Evolutionary conservation across 116 monocot genomes (phyloP).

Genomic region (Phalaenopsis hybrid): DNA sequence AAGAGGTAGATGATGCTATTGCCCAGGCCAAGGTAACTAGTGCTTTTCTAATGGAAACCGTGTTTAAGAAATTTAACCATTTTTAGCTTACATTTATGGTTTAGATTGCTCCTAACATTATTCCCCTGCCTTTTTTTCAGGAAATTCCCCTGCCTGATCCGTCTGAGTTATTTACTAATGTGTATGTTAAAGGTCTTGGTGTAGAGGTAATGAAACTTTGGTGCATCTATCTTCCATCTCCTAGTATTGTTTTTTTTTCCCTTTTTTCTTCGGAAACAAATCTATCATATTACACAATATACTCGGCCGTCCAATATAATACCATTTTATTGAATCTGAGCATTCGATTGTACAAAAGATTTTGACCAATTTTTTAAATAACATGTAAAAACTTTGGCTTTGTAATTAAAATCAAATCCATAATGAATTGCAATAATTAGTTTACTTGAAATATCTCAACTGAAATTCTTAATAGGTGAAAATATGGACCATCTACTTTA

Average conservation of each 20-base stretch:
- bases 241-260: background rate
- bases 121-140: constrained; percentile 20
- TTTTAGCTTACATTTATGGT: background rate
- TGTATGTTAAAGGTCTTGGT: constrained; percentile 53
- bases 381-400: no score
- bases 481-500: no score
- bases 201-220: constrained; percentile 10
- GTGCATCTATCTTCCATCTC: background rate
- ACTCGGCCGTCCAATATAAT: no score
- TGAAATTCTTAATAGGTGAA: no score
- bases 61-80: background rate
- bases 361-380: no score
- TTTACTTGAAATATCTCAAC: no score
- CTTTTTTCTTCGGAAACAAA: no score
- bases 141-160: constrained; percentile 85
- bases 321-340: no score
- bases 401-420: no score
- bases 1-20: constrained; percentile 92
- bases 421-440: no score
- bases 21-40: constrained; percentile 78
- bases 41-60: background rate
- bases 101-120: background rate
- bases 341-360: no score
- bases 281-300: no score
- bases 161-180: constrained; percentile 80